Evolutionary conservation across 2,329 filamentous ascomycete species (phyloP).

Genomic region (Tothia fuscella): DNA sequence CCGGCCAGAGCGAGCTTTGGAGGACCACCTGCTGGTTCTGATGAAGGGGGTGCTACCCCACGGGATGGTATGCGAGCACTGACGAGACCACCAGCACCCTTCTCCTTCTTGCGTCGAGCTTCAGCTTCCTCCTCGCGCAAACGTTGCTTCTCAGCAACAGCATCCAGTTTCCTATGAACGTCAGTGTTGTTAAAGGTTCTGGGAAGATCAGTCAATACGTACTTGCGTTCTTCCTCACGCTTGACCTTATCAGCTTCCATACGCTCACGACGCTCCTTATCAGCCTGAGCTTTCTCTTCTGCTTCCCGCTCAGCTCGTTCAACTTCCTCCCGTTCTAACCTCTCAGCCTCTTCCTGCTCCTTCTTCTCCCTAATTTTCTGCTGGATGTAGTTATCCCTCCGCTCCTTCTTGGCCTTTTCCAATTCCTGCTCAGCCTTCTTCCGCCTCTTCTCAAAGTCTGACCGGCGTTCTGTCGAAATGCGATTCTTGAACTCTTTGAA

Average conservation of each 20-base stretch:
- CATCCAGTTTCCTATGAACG: slow-evolving; percentile 45
- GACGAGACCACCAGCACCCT: slow-evolving; percentile 33
- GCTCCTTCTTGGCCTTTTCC: slow-evolving; percentile 77
- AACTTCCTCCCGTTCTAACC: slow-evolving; percentile 67
- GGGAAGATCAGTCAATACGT: slow-evolving; percentile 21
- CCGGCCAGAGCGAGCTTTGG: slow-evolving; percentile 48
- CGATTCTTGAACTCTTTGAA: slow-evolving; percentile 77
- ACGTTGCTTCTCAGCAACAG: slow-evolving; percentile 53
- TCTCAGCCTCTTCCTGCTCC: slow-evolving; percentile 62
- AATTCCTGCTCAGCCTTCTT: slow-evolving; percentile 86
- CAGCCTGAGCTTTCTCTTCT: slow-evolving; percentile 67
- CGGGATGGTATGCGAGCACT: slow-evolving; percentile 21
- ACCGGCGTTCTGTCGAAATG: slow-evolving; percentile 75
- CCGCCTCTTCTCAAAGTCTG: slow-evolving; percentile 91
- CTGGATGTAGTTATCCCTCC: slow-evolving; percentile 69
- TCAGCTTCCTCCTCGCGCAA: slow-evolving; percentile 82
- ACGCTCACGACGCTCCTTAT: slow-evolving; percentile 67
- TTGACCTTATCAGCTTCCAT: slow-evolving; percentile 58
- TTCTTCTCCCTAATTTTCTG: slow-evolving; percentile 66
- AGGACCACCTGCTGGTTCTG: slow-evolving; percentile 39
- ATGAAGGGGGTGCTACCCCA: slow-evolving; percentile 29
- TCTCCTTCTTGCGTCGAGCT: slow-evolving; percentile 58
- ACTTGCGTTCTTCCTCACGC: slow-evolving; percentile 48
- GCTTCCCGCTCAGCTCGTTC: slow-evolving; percentile 72
- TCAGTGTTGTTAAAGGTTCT: slow-evolving; percentile 22